These are phyloP conservation scores for Bipolaris zeicola DNA, from an alignment of 2,329 filamentous ascomycete genomes.

Conservation along the genomic window DNA sequence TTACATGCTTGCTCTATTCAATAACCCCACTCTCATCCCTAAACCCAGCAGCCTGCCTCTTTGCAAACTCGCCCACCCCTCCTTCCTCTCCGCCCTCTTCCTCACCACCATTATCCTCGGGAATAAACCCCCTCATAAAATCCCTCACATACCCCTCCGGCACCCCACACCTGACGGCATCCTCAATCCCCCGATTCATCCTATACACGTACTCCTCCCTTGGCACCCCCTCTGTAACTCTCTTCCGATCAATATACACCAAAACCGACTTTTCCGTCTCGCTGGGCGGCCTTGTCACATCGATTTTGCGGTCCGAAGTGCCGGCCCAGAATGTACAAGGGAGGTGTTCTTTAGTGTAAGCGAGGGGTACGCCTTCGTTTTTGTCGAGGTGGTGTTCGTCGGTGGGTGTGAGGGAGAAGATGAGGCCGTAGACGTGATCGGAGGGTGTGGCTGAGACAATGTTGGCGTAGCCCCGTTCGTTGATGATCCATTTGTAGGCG, in stretches of 20 bases:
- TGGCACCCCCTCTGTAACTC: slow-evolving; percentile 50
- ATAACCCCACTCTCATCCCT: slow-evolving; percentile 41
- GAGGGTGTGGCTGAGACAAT: slow-evolving; percentile 50
- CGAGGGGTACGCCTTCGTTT: slow-evolving; percentile 66
- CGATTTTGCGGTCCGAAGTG: slow-evolving; percentile 15
- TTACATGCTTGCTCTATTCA: not conserved
- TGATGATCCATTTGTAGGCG: slow-evolving; percentile 70
- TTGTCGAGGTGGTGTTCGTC: slow-evolving; percentile 43
- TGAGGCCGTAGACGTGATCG: slow-evolving; percentile 41
- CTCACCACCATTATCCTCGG: slow-evolving; percentile 20
- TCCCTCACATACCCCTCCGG: slow-evolving; percentile 60
- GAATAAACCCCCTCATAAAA: slow-evolving; percentile 61
- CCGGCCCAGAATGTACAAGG: slow-evolving; percentile 52
- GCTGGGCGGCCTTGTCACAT: slow-evolving; percentile 25
- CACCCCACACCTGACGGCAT: slow-evolving; percentile 62
- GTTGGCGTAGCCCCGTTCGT: slow-evolving; percentile 70
- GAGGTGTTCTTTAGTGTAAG: slow-evolving; percentile 62
- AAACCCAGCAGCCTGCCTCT: slow-evolving; percentile 46
- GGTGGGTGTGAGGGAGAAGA: slow-evolving; percentile 32
- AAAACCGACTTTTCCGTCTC: slow-evolving; percentile 51
- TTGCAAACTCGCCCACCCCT: slow-evolving; percentile 32
- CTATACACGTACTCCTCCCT: slow-evolving; percentile 64
- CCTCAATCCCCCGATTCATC: slow-evolving; percentile 67
- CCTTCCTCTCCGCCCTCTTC: slow-evolving; percentile 12
- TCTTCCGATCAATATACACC: slow-evolving; percentile 63